Conservation (phyloP, 768 basidiomycete species). For the Kwoniella sp. region DNA sequence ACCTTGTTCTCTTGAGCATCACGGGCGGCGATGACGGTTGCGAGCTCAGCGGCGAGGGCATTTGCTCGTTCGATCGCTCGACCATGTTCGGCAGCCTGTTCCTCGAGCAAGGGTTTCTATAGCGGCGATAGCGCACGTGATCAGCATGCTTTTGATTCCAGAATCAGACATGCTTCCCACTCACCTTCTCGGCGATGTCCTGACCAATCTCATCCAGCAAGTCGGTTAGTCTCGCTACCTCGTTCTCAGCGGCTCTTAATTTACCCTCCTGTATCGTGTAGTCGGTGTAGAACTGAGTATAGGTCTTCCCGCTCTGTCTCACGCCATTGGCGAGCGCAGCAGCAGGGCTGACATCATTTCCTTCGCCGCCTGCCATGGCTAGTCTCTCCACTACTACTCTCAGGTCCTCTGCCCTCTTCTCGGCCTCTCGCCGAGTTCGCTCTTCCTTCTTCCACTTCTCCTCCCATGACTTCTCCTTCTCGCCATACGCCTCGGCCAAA, state of each 20-base stretch:
- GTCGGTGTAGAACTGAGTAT: constrained; percentile 92
- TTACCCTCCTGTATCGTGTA: constrained; percentile 84
- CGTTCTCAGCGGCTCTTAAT: constrained; percentile 72
- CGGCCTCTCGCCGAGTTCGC: constrained; percentile 67
- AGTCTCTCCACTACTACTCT: constrained; percentile 60
- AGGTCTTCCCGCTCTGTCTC: constrained; percentile 76
- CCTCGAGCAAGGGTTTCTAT: constrained; percentile 84
- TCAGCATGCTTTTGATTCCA: neutral
- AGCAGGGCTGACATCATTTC: constrained; percentile 77
- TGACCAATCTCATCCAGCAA: constrained; percentile 76
- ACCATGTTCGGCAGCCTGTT: constrained; percentile 87
- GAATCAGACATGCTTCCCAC: constrained; percentile 41
- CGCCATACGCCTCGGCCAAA: constrained; percentile 69
- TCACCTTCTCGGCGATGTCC: constrained; percentile 86
- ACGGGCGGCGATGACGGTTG: constrained; percentile 73
- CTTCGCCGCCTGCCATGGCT: constrained; percentile 58
- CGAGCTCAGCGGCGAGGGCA: constrained; percentile 77
- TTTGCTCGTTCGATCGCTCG: constrained; percentile 76
- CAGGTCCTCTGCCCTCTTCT: constrained; percentile 71
- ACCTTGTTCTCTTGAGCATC: constrained; percentile 62
- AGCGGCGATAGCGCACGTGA: neutral
- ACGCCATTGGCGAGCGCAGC: constrained; percentile 80
- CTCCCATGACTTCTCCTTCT: constrained; percentile 67
- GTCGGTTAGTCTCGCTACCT: constrained; percentile 81
- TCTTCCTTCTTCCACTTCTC: constrained; percentile 75